Conservation (phyloP, 2,329 filamentous ascomycete species). For the Trichophyton simii region DNA sequence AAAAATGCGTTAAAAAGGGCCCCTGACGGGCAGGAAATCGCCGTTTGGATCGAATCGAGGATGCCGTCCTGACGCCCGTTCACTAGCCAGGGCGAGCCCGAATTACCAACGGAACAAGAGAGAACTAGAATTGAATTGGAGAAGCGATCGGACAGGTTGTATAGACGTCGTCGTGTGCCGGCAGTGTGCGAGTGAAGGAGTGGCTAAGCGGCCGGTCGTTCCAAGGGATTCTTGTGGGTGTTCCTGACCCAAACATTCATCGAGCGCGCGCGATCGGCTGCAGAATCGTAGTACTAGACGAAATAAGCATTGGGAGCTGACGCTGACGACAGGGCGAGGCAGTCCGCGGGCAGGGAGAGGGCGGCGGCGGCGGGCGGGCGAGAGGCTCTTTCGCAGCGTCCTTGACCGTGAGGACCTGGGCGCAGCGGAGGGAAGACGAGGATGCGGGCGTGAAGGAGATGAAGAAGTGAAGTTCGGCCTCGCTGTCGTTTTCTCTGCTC, state of each 20-base stretch:
- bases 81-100: neutral
- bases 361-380: neutral
- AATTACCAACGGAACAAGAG: neutral
- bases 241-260: constrained; percentile 4
- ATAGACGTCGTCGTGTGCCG: neutral
- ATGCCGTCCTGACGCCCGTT: neutral
- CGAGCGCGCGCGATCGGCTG: constrained; percentile 1
- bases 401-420: neutral
- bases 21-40: neutral
- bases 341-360: too few relatives aligned
- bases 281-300: neutral
- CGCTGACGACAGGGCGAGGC: neutral
- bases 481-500: neutral
- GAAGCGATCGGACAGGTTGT: neutral
- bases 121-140: neutral
- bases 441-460: too few relatives aligned
- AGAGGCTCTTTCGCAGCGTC: neutral
- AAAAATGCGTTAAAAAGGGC: neutral
- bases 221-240: neutral
- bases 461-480: neutral
- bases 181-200: neutral
- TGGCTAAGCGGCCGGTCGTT: neutral
- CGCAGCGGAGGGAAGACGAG: neutral
- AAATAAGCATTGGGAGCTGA: constrained; percentile 1
- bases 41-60: neutral